Evolutionary conservation across 2,329 filamentous ascomycete genomes (phyloP).

Genomic region (Plenodomus biglobosus): DNA sequence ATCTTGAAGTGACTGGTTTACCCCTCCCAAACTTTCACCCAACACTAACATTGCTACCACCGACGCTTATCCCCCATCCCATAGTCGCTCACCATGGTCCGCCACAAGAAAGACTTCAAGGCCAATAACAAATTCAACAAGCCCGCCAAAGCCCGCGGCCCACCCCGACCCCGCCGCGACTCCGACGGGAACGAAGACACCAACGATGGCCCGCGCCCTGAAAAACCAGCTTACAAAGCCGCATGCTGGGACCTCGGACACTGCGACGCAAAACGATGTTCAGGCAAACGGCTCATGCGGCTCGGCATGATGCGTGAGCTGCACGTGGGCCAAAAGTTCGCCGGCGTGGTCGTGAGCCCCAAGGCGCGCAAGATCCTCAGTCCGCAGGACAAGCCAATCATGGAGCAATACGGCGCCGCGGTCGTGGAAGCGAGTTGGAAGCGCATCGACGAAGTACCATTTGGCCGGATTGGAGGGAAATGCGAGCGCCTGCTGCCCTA

Average conservation of each 20-base stretch:
- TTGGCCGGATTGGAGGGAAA: slow-evolving; percentile 86
- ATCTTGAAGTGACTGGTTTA: slow-evolving; percentile 18
- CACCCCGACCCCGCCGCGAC: slow-evolving; percentile 47
- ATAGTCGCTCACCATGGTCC: slow-evolving; percentile 66
- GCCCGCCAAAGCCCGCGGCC: slow-evolving; percentile 59
- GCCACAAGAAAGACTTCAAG: slow-evolving; percentile 87
- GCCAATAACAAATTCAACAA: slow-evolving; percentile 70
- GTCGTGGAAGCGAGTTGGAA: slow-evolving; percentile 99
- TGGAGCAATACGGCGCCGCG: slow-evolving; percentile 88
- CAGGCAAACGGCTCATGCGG: slow-evolving; percentile 90
- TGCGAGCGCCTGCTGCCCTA: slow-evolving; percentile 85
- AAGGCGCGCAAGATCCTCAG: slow-evolving; percentile 87
- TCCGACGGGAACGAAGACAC: slow-evolving; percentile 27
- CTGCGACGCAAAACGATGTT: slow-evolving; percentile 95
- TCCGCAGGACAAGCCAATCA: slow-evolving; percentile 75
- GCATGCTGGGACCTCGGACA: slow-evolving; percentile 98
- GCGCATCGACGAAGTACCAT: slow-evolving; percentile 85
- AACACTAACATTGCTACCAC: neutral
- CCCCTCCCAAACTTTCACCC: slow-evolving; percentile 18
- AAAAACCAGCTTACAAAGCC: slow-evolving; percentile 73
- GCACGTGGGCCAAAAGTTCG: slow-evolving; percentile 86
- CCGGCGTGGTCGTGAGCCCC: slow-evolving; percentile 90
- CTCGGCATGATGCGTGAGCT: slow-evolving; percentile 92
- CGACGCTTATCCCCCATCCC: neutral
- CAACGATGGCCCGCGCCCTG: slow-evolving; percentile 33